Percentiles rank a stretch among this genome's conserved stretches.
Evolutionary conservation across 805 yeast genomes (phyloP).

Genomic region (Candida nonsorbophila): DNA sequence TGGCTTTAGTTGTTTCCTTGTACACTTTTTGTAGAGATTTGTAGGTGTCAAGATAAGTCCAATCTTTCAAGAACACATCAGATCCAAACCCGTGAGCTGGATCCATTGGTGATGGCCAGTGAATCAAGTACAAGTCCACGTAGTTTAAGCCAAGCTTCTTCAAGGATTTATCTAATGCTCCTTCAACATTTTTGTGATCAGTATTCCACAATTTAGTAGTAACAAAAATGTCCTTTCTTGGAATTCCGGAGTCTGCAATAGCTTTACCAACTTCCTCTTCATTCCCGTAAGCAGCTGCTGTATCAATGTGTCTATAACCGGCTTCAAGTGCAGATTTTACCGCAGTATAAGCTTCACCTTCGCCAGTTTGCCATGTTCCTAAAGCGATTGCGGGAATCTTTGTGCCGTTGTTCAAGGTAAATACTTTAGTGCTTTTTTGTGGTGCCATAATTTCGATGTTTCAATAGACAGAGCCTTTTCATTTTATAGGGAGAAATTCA

Average conservation of each 20-base stretch:
- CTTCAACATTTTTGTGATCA: constrained; percentile 45
- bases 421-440: no score
- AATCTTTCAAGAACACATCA: constrained; percentile 19
- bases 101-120: constrained; percentile 64
- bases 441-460: no score
- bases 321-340: constrained; percentile 50
- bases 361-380: constrained; percentile 64
- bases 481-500: no score
- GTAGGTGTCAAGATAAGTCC: constrained; percentile 49
- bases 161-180: constrained; percentile 55
- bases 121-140: constrained; percentile 73
- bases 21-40: constrained; percentile 49
- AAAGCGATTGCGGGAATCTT: constrained; percentile 58
- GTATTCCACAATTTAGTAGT: constrained; percentile 68
- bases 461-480: no score
- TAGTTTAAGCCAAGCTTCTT: constrained; percentile 65
- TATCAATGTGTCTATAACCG: constrained; percentile 74
- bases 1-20: constrained; percentile 45
- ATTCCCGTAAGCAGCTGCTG: constrained; percentile 65
- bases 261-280: constrained; percentile 61
- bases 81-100: constrained; percentile 22
- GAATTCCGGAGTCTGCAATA: constrained; percentile 52
- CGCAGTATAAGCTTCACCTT: constrained; percentile 47
- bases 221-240: constrained; percentile 61
- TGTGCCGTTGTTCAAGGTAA: constrained; percentile 59